A percentile compares a stretch with the other conserved stretches of the same genome.
phyloP scores from a whole-genome alignment of 2,329 filamentous ascomycete genomes.

The Penicillium sp. region DNA sequence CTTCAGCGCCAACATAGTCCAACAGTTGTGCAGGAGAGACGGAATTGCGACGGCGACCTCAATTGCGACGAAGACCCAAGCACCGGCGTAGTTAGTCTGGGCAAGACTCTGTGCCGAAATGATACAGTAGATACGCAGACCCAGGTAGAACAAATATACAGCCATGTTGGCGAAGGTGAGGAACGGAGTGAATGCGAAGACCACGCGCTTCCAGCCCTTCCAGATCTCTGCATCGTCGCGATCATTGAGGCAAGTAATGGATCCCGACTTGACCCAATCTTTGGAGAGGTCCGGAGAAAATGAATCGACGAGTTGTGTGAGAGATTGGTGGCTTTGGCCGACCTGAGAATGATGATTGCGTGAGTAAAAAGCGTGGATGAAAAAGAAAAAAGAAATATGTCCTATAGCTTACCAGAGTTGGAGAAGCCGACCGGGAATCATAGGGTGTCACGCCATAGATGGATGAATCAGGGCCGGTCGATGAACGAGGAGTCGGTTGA shows the following conservation, averaged over 20 bases:
- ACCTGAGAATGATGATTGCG: constrained; percentile 21
- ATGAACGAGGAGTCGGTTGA: constrained; percentile 17
- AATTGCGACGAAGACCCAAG: constrained; percentile 55
- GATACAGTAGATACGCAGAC: constrained; percentile 50
- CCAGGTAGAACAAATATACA: constrained; percentile 46
- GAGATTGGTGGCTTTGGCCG: constrained; percentile 32
- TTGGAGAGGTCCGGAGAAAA: constrained; percentile 29
- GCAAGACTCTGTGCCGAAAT: constrained; percentile 47
- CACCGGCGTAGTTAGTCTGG: constrained; percentile 44
- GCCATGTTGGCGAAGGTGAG: constrained; percentile 33
- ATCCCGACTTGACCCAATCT: constrained; percentile 37
- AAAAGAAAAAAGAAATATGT: not conserved
- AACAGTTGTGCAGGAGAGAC: constrained; percentile 53
- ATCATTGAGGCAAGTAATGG: constrained; percentile 33
- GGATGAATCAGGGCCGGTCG: constrained; percentile 19
- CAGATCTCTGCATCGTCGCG: constrained; percentile 37
- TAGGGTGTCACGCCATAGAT: constrained; percentile 21
- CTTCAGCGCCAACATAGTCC: constrained; percentile 55
- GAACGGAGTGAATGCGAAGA: constrained; percentile 34
- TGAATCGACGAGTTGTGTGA: constrained; percentile 31
- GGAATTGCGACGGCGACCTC: constrained; percentile 53
- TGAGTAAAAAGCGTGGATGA: constrained; percentile 1
- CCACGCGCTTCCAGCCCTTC: constrained; percentile 35
- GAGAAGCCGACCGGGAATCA: constrained; percentile 30
- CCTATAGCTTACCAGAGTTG: constrained; percentile 25